A percentile compares a stretch with the other conserved stretches of the same genome.
These are phyloP conservation scores for Candida ortonii DNA, from an alignment of 805 yeast species.

Conservation along the genomic window DNA sequence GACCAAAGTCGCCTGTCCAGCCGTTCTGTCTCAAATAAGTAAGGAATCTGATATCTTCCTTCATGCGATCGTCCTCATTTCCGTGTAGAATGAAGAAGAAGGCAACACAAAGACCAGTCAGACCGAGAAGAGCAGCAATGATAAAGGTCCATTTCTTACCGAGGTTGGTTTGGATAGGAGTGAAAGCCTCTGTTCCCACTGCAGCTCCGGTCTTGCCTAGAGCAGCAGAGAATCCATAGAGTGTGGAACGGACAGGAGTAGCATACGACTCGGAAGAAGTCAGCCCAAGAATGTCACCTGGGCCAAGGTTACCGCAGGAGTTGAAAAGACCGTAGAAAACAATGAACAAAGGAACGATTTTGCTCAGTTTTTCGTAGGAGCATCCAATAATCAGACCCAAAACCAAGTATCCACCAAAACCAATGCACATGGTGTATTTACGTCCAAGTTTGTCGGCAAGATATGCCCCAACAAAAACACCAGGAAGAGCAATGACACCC, in stretches of 20 bases:
- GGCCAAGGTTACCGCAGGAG: conserved; percentile 71
- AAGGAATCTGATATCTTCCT: conserved; percentile 45
- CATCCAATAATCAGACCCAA: conserved; percentile 72
- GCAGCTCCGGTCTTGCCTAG: conserved; percentile 86
- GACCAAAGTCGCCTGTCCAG: conserved; percentile 49
- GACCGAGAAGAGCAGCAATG: conserved; percentile 72
- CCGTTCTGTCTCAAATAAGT: conserved; percentile 45
- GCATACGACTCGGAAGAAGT: conserved; percentile 67
- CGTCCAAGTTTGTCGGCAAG: conserved; percentile 66
- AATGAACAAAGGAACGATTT: conserved; percentile 61
- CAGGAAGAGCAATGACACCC: conserved; percentile 67
- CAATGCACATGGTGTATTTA: conserved; percentile 66
- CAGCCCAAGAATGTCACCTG: conserved; percentile 74
- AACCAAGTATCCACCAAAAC: conserved; percentile 67
- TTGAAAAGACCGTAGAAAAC: conserved; percentile 73
- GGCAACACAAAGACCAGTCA: conserved; percentile 59
- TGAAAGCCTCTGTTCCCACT: conserved; percentile 70
- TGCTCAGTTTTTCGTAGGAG: conserved; percentile 52
- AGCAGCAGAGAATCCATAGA: conserved; percentile 75
- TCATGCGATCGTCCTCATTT: conserved; percentile 60
- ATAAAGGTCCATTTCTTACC: conserved; percentile 77
- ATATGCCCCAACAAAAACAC: conserved; percentile 66
- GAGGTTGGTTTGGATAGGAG: conserved; percentile 59
- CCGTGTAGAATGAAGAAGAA: conserved; percentile 65
- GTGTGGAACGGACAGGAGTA: conserved; percentile 73